Percentiles rank a stretch among this genome's conserved stretches.
Evolutionary conservation across 306 rosid species (phyloP).

Genomic region (Lupinus albus): DNA sequence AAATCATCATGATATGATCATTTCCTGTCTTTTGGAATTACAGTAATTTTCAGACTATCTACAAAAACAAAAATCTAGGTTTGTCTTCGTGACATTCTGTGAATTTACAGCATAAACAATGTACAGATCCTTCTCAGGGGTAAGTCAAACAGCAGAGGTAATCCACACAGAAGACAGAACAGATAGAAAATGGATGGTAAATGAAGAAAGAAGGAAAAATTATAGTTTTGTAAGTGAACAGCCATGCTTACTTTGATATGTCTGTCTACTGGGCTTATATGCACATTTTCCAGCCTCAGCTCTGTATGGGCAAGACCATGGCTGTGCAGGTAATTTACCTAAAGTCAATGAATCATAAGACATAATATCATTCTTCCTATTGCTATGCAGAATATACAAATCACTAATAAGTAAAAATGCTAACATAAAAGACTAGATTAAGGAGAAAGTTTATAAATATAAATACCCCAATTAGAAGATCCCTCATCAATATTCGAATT

Average conservation of each 20-base stretch:
- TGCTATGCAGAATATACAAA: constrained; percentile 6
- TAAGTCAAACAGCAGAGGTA: constrained; percentile 33
- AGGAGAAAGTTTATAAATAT: neutral
- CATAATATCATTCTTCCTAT: constrained; percentile 38
- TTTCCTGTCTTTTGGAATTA: constrained; percentile 1
- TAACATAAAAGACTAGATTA: constrained; percentile 18
- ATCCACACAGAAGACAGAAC: constrained; percentile 11
- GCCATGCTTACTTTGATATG: constrained; percentile 85
- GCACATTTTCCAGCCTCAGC: constrained; percentile 90
- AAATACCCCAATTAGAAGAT: constrained; percentile 92
- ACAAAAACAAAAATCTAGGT: constrained; percentile 21
- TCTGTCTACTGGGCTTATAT: constrained; percentile 93
- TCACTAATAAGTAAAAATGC: constrained; percentile 18
- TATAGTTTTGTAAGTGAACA: constrained; percentile 15
- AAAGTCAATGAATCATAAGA: constrained; percentile 39
- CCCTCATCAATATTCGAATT: constrained; percentile 89
- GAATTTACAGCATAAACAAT: constrained; percentile 22
- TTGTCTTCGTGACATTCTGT: constrained; percentile 24
- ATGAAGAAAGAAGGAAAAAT: constrained; percentile 22
- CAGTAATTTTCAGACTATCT: constrained; percentile 11
- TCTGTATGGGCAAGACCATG: constrained; percentile 99
- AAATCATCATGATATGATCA: constrained; percentile 17
- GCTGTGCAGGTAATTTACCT: constrained; percentile 98
- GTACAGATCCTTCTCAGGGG: constrained; percentile 20
- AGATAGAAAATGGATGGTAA: constrained; percentile 33